Conservation (phyloP, 2,329 filamentous ascomycete species). For the Fusarium caatingaense region DNA sequence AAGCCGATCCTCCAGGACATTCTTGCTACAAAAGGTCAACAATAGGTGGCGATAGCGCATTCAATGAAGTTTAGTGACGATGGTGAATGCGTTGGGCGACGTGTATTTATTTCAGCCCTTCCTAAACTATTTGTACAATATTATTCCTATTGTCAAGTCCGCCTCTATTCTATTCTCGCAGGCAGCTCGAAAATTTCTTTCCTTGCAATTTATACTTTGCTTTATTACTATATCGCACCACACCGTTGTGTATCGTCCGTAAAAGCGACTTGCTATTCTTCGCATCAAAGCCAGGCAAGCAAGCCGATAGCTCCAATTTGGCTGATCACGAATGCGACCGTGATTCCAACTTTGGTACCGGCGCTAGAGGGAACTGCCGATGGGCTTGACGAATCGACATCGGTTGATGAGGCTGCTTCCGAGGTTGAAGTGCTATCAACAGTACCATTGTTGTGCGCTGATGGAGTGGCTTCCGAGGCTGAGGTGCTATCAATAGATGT, state of each 20-base stretch:
- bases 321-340: neutral
- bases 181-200: fast-evolving
- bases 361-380: neutral
- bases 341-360: neutral
- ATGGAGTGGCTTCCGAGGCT: neutral
- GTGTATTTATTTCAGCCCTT: no score
- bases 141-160: neutral
- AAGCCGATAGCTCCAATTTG: neutral
- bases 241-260: fast-evolving
- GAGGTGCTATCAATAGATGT: neutral
- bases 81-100: no score
- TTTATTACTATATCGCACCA: neutral
- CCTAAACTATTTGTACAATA: no score
- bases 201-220: fast-evolving
- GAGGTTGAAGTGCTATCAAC: neutral
- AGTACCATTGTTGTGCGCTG: neutral
- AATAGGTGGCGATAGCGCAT: no score
- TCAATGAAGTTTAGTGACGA: no score
- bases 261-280: neutral
- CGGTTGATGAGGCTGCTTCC: neutral
- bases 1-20: no score
- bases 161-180: neutral
- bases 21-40: no score
- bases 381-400: neutral
- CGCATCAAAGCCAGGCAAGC: neutral